Base-by-base conservation (phyloP, 1,139 yeast genomes). In the Wickerhamomyces sp. region DNA sequence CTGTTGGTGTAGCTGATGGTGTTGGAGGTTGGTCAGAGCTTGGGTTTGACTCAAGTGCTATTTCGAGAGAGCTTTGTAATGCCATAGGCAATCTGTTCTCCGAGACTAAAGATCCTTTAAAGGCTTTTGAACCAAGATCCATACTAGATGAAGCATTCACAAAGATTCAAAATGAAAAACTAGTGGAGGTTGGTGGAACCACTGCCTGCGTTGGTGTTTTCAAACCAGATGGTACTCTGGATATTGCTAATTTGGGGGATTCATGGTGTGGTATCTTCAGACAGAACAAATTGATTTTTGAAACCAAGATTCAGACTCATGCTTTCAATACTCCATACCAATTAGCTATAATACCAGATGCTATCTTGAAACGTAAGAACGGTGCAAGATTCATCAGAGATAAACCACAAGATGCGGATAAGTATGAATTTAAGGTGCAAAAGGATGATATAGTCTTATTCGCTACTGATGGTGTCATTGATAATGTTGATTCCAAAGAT, bases 11-110 rank as follows among this genome's bases (percentile, higher is more conserved):
- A 2, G 92, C 97, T 3, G 98, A 92, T 61, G 98, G 98, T 16
- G 97, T 92, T 6, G 97, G 97, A 15, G 97, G 97, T 2, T 92
- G 97, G 97, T 76, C 88, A 3, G 92, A 86, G 49, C 81, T 87
- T 31, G 97, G 97, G 0, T 85, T 81, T 51, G 97, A 90, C 59
- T 86, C 96, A 2, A 76, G 84, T 43, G 90, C 90, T 8, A 82
- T 84, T 34, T 78, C 87, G 13, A 67, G 90, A 52, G 90, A 82
- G 53, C 61, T 83, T 36, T 81, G 89, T 49, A 61, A 60, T 14
- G 61, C 72, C 7, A 64, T 72, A 42, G 57, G 60, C 2, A 48
- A 55, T 13, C 43, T 56, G 13, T 59, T 59, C 37, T 39, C 52
- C 22, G 34, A 18, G 14, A 41, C 45, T 3, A 29, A 31, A 6